Evolutionary conservation across 768 basidiomycete genomes (phyloP).

Genomic region (Harrya chromipes): DNA sequence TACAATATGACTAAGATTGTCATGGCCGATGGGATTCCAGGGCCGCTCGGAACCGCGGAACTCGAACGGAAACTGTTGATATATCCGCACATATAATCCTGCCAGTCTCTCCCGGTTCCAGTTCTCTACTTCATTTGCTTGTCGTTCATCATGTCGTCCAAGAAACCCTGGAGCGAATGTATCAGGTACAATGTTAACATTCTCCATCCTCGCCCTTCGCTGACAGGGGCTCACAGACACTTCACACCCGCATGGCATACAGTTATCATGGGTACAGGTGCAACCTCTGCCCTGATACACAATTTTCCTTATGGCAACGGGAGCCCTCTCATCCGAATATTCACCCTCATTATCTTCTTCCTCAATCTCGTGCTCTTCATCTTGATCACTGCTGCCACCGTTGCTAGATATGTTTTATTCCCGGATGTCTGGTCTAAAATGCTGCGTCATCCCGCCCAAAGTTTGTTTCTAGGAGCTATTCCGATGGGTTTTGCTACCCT

Average conservation of each 20-base stretch:
- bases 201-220: not conserved
- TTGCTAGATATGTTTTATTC: slow-evolving; percentile 41
- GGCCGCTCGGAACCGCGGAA: no score
- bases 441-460: slow-evolving; percentile 45
- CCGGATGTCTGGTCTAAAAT: slow-evolving; percentile 44
- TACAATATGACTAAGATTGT: no score
- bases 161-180: slow-evolving; percentile 37
- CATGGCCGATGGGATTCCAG: no score
- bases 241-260: slow-evolving; percentile 49
- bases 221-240: slow-evolving; percentile 29
- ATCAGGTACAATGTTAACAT: slow-evolving; percentile 24
- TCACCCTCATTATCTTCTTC: slow-evolving; percentile 38
- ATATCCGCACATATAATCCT: not conserved
- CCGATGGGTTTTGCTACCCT: slow-evolving; percentile 47
- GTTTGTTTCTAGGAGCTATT: slow-evolving; percentile 42
- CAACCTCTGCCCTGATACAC: slow-evolving; percentile 38
- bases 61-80: no score
- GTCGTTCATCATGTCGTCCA: slow-evolving; percentile 10
- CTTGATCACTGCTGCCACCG: slow-evolving; percentile 30
- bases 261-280: slow-evolving; percentile 48
- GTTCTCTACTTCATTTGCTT: not conserved
- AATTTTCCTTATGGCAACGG: slow-evolving; percentile 42
- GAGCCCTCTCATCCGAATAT: slow-evolving; percentile 31
- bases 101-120: not conserved
- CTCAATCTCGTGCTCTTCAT: slow-evolving; percentile 41